Conservation (phyloP, 768 basidiomycete genomes). For the Serendipita vermifera region DNA sequence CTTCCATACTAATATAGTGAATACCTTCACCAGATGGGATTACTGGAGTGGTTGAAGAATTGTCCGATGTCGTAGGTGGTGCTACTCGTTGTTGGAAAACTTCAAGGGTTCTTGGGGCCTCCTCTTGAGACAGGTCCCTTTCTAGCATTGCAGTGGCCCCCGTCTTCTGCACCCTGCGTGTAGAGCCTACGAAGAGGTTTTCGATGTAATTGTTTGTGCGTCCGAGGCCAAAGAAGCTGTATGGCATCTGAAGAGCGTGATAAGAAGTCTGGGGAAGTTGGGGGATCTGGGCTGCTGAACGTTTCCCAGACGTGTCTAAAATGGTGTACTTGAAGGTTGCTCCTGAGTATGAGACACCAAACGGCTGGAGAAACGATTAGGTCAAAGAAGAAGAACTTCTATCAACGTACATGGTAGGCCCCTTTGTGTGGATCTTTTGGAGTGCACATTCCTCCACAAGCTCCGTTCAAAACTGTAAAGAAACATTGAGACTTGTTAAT, state of each 20-base stretch:
- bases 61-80: background rate
- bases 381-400: background rate
- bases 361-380: constrained; percentile 44
- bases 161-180: constrained; percentile 43
- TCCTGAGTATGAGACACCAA: constrained; percentile 88
- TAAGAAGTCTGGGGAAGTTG: constrained; percentile 92
- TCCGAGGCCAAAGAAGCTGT: constrained; percentile 91
- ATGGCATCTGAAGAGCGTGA: constrained; percentile 79
- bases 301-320: constrained; percentile 73
- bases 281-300: constrained; percentile 86
- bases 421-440: constrained; percentile 43
- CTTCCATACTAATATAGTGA: constrained; percentile 88
- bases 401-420: constrained; percentile 64
- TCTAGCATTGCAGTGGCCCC: background rate
- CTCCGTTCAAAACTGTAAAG: constrained; percentile 72
- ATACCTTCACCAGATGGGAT: constrained; percentile 1
- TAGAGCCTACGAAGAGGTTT: constrained; percentile 92
- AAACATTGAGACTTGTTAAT: background rate
- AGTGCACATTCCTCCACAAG: constrained; percentile 76
- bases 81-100: background rate
- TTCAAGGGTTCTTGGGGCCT: background rate
- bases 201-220: constrained; percentile 99
- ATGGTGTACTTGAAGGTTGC: constrained; percentile 97
- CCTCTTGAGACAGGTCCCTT: background rate
- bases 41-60: background rate